Base-by-base conservation (phyloP, 140 eudicot genomes). In the Oenanthe javanica region DNA sequence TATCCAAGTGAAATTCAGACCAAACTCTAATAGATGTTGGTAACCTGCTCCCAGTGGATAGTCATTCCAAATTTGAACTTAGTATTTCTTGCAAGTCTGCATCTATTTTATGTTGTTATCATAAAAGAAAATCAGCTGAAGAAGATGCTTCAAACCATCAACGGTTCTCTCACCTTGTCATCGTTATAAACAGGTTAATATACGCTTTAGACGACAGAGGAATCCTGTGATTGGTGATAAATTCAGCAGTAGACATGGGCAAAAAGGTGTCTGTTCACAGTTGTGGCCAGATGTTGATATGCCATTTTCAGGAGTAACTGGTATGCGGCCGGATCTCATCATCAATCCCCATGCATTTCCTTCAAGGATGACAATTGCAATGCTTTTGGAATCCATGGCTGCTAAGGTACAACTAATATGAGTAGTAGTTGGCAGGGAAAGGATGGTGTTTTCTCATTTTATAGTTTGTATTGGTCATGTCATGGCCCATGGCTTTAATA, bases 281-380 rank as follows among this genome's bases (percentile, higher is more conserved):
- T 86, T 92, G 43, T 95, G 97, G 99, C 89, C 93, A 52, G 99
- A 95, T 79, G 79, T 82, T 1, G 97, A 95, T 84, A 95, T 95
- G 99, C 99, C 99, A 27, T 92, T 92, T 87, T 89, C 97, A 45
- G 97, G 88, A 79, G 82, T 47, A 23, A 90, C 96, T 5, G 99
- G 99, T 81, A 95, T 95, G 97, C 85, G 97, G 23, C 99, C 99
- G 9, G 99, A 95, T 87, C 96, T 95, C 79, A 95, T 95, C 23
- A 95, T 95, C 82, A 95, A 95, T 83, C 99, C 99, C 0, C 99
- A 95, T 72, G 99, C 99, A 40, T 95, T 95, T 83, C 97, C 99
- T 87, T 95, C 99, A 19, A 88, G 99, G 83, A 95, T 95, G 99
- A 95, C 99, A 43, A 95, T 95, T 71, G 97, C 93, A 4, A 95